Conservation (phyloP, 2,329 filamentous ascomycete species). For the Phialophora expanda region DNA sequence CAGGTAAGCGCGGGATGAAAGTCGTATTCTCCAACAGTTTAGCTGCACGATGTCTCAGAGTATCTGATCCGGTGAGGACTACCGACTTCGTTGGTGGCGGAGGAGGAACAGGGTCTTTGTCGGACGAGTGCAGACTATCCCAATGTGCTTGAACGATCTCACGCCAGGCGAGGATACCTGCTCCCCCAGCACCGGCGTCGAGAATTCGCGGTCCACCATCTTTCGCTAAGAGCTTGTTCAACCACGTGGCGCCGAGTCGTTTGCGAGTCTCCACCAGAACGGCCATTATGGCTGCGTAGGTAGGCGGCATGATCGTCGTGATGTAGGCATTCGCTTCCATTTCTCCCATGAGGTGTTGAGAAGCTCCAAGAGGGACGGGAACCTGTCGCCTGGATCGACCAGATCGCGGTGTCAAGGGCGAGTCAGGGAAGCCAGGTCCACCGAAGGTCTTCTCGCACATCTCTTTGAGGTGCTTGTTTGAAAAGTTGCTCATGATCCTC, state of each 20-base stretch:
- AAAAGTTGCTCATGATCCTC: slow-evolving; percentile 68
- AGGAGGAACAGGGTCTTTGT: slow-evolving; percentile 49
- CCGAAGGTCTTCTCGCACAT: slow-evolving; percentile 77
- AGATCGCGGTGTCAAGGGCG: slow-evolving; percentile 66
- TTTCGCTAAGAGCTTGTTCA: slow-evolving; percentile 61
- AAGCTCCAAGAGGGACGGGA: slow-evolving; percentile 62
- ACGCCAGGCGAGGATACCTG: slow-evolving; percentile 66
- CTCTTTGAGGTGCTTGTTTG: slow-evolving; percentile 75
- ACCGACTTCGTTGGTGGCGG: slow-evolving; percentile 73
- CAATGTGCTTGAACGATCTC: slow-evolving; percentile 82
- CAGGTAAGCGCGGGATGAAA: slow-evolving; percentile 88
- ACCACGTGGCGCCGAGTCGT: slow-evolving; percentile 63
- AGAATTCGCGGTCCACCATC: slow-evolving; percentile 63
- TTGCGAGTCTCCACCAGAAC: slow-evolving; percentile 65
- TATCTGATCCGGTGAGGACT: slow-evolving; percentile 76
- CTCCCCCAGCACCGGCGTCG: slow-evolving; percentile 67
- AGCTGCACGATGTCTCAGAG: slow-evolving; percentile 75
- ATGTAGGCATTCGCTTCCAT: slow-evolving; percentile 67
- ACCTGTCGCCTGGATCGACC: slow-evolving; percentile 58
- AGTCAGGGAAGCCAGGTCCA: slow-evolving; percentile 75
- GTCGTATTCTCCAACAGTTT: slow-evolving; percentile 83
- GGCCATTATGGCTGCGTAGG: slow-evolving; percentile 63
- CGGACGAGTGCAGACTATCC: slow-evolving; percentile 63
- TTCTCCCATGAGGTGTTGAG: slow-evolving; percentile 62
- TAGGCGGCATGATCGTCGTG: slow-evolving; percentile 64